Evolutionary conservation across 73 alveolate species (phyloP).

Genomic region (Durusdinium trenchii): DNA sequence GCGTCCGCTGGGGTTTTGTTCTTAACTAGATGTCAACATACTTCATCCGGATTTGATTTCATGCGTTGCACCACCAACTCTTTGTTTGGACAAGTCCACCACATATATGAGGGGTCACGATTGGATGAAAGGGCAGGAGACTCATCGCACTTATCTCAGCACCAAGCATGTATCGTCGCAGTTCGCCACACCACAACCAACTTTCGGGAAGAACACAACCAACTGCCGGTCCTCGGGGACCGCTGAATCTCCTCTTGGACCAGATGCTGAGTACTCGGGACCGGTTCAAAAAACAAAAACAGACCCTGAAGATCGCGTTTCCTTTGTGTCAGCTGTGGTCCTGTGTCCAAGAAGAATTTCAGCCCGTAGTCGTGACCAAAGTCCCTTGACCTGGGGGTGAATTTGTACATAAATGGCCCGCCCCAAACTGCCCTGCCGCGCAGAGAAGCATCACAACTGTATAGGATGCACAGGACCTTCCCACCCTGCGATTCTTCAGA

Average conservation of each 20-base stretch:
- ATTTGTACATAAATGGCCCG: conserved; percentile 19
- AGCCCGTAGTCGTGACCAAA: conserved; percentile 38
- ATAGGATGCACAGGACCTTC: conserved; percentile 2
- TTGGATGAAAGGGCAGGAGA: neutral
- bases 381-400: neutral
- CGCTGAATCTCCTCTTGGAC: neutral
- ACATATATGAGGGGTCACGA: neutral
- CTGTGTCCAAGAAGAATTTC: neutral
- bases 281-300: too few species aligned
- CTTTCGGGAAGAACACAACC: neutral
- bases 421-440: too few species aligned
- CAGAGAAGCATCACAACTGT: conserved; percentile 10
- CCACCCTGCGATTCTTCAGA: neutral
- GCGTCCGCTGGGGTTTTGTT: neutral
- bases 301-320: neutral
- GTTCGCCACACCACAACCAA: neutral
- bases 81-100: neutral
- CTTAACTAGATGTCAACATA: too few species aligned
- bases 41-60: neutral
- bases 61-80: too few species aligned
- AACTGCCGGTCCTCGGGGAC: neutral
- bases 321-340: neutral
- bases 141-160: neutral
- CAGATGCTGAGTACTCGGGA: neutral
- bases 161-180: too few species aligned